phyloP scores from a whole-genome alignment of 768 basidiomycete genomes.

The Rickenella mellea region DNA sequence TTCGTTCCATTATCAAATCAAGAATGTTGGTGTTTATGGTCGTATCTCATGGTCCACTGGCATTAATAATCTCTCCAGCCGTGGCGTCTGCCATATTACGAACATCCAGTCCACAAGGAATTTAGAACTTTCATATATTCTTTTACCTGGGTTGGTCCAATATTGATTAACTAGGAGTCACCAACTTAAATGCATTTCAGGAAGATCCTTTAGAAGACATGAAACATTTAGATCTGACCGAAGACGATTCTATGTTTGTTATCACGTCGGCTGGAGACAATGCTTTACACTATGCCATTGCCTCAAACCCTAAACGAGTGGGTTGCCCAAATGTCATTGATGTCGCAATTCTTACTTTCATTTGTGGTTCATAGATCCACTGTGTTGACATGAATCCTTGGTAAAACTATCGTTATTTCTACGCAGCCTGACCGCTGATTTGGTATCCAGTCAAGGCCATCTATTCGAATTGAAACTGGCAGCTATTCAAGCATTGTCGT shows the following conservation, averaged over 20 bases:
- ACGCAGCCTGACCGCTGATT: constrained; percentile 1
- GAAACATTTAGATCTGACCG: constrained; percentile 45
- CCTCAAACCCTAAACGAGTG: constrained; percentile 46
- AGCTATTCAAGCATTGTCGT: constrained; percentile 43
- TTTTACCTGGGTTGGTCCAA: constrained; percentile 43
- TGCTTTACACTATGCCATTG: constrained; percentile 68
- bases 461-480: constrained; percentile 74
- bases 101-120: constrained; percentile 59
- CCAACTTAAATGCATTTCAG: constrained; percentile 17
- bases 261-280: constrained; percentile 79
- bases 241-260: constrained; percentile 57
- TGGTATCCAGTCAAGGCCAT: constrained; percentile 49
- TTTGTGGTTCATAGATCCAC: constrained; percentile 35
- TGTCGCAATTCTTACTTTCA: too few relatives aligned
- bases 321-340: constrained; percentile 5
- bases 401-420: constrained; percentile 11
- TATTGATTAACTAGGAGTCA: constrained; percentile 2
- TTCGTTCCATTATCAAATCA: constrained; percentile 54
- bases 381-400: constrained; percentile 70
- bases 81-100: constrained; percentile 66
- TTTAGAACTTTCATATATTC: constrained; percentile 56
- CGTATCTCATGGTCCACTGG: constrained; percentile 5
- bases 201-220: constrained; percentile 75
- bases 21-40: constrained; percentile 25
- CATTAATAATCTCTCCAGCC: constrained; percentile 21